These are phyloP conservation scores for Lodderomyces margitis DNA, from an alignment of 1,139 yeast genomes.

Conservation along the genomic window DNA sequence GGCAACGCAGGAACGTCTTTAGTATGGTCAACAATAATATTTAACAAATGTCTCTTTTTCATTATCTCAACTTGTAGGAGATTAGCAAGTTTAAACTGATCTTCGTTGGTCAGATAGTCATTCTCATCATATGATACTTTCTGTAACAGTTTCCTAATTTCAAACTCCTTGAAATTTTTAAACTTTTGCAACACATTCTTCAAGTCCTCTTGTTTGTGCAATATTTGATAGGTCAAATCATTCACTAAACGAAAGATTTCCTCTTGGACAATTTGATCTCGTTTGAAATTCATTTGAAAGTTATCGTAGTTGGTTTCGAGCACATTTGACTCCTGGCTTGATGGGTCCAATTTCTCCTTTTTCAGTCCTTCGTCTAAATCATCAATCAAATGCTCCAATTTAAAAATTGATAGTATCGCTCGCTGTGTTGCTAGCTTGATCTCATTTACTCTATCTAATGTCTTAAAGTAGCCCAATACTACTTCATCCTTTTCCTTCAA, in stretches of 20 bases:
- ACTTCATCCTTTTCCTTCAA: slow-evolving; percentile 38
- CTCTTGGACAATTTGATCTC: slow-evolving; percentile 41
- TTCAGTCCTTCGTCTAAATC: slow-evolving; percentile 10
- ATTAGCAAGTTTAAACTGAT: slow-evolving; percentile 7
- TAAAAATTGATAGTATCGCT: slow-evolving; percentile 33
- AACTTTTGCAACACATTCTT: slow-evolving; percentile 19
- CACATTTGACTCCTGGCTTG: slow-evolving; percentile 11
- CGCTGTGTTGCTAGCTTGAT: slow-evolving; percentile 36
- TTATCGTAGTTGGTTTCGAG: slow-evolving; percentile 4
- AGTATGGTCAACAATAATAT: slow-evolving; percentile 13
- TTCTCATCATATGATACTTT: neutral
- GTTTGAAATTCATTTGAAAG: slow-evolving; percentile 17
- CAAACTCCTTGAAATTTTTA: slow-evolving; percentile 16
- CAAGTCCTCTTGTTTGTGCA: slow-evolving; percentile 35
- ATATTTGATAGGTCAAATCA: slow-evolving; percentile 39
- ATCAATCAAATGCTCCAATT: slow-evolving; percentile 36
- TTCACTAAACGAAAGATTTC: slow-evolving; percentile 41
- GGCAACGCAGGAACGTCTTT: slow-evolving; percentile 20
- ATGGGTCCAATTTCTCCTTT: slow-evolving; percentile 1
- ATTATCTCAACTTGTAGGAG: slow-evolving; percentile 20
- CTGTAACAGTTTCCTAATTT: slow-evolving; percentile 8
- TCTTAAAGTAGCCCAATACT: slow-evolving; percentile 29
- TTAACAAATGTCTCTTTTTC: slow-evolving; percentile 19
- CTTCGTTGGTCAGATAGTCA: neutral
- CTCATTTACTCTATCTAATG: slow-evolving; percentile 25